Evolutionary conservation across 306 rosid species (phyloP).

Genomic region (Vigna mungo): DNA sequence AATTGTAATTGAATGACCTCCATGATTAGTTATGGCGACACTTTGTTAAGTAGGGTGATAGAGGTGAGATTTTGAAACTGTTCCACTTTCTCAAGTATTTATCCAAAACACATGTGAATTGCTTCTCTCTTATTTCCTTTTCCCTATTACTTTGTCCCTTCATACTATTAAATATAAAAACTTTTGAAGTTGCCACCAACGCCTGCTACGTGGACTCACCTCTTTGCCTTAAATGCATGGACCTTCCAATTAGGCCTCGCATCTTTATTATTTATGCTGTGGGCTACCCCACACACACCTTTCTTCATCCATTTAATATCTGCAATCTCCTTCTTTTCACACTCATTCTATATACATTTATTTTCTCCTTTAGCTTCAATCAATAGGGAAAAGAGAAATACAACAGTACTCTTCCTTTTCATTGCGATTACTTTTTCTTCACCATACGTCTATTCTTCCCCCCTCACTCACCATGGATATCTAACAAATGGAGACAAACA

Average conservation of each 20-base stretch:
- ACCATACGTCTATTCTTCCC: constrained; percentile 15
- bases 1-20: constrained; percentile 31
- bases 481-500: constrained; percentile 1
- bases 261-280: constrained; percentile 33
- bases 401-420: not conserved
- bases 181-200: not conserved
- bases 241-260: constrained; percentile 38
- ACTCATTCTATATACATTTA: not conserved
- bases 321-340: not conserved
- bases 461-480: not conserved
- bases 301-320: constrained; percentile 34
- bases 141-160: constrained; percentile 37
- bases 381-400: not conserved
- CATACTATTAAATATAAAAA: constrained; percentile 16
- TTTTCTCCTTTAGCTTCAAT: constrained; percentile 12
- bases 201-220: constrained; percentile 46
- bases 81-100: constrained; percentile 50
- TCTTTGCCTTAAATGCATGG: constrained; percentile 35
- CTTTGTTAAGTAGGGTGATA: constrained; percentile 7
- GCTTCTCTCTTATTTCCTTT: constrained; percentile 39
- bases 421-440: constrained; percentile 8
- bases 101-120: constrained; percentile 23
- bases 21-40: constrained; percentile 47
- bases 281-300: constrained; percentile 36
- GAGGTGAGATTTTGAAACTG: constrained; percentile 28